These are phyloP conservation scores for Hypsizygus marmoreus DNA, from an alignment of 768 basidiomycete genomes.

Conservation along the genomic window DNA sequence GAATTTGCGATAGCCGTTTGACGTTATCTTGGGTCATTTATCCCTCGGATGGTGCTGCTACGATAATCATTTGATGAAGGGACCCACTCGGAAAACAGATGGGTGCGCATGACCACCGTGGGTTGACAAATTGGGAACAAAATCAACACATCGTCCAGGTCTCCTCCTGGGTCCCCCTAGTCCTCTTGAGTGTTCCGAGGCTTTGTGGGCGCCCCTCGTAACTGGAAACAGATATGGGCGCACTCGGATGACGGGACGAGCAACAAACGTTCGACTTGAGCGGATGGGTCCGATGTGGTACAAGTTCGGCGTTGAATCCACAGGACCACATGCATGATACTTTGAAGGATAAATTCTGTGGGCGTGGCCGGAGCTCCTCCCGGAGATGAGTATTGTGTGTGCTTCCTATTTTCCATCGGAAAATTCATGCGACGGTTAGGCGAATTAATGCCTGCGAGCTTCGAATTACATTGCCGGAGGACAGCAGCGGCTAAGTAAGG, in stretches of 20 bases:
- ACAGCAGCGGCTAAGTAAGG: too few species aligned
- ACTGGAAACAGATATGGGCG: too few species aligned
- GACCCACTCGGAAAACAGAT: background rate
- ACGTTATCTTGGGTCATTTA: slow-evolving; percentile 1
- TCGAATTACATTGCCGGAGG: too few species aligned
- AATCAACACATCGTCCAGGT: too few species aligned
- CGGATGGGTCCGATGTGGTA: background rate
- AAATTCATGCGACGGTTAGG: background rate
- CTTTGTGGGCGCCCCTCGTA: too few species aligned
- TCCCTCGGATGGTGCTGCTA: background rate
- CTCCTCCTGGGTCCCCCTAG: too few species aligned
- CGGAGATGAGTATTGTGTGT: background rate
- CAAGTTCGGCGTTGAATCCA: slow-evolving; percentile 1
- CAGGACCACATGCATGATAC: slow-evolving; percentile 2
- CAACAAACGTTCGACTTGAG: too few species aligned
- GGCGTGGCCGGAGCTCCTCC: too few species aligned
- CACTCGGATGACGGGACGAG: too few species aligned
- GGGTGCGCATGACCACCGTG: background rate
- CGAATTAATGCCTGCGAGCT: too few species aligned
- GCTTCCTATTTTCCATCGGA: slow-evolving; percentile 7
- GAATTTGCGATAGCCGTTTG: slow-evolving; percentile 4
- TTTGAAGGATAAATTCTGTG: too few species aligned
- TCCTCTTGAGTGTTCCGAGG: too few species aligned
- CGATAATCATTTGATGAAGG: slow-evolving; percentile 6
- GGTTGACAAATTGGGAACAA: background rate